Evolutionary conservation across 2,329 filamentous ascomycete species (phyloP), one percentile per base, ranked within the genome.

Genomic region (Cercospora sp.): DNA sequence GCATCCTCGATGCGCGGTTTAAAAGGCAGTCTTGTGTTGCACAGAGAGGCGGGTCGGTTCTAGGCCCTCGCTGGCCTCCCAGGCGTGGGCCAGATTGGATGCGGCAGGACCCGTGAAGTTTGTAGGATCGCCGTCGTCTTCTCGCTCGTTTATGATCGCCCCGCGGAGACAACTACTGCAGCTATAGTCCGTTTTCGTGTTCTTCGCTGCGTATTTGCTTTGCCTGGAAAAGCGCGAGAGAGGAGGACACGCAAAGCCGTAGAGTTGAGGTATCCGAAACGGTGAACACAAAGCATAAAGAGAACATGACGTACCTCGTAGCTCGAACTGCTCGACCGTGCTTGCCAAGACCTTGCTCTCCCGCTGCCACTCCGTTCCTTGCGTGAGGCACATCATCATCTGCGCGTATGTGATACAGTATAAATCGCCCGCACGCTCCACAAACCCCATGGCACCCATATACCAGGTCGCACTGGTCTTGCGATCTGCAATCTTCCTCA

Each of bases 391-490:
- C 36, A n/a, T 42, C 36, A 40, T n/a, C 42, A 48, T 57, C 53
- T 57, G 23, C 53, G 5, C 53, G 53, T 18, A 12, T 31, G 53
- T 57, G 23, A 30, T 20, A 36, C 55, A 18, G 55, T 31, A 59
- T 26, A 55, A 26, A 28, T 55, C n/a, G 48, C 20, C 48, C 20
- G 36, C 48, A 23, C 48, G 48, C 23, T 26, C 48, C 20, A 8
- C 28, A 13, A 18, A n/a, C 23, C 28, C 33, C 20, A 59, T 59
- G 55, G 55, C 55, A 20, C 31, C 31, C 26, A n/a, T 26, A 18
- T 7, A 20, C 18, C 55, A 59, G 8, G 28, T 59, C 69, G 53
- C 82, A 16, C 66, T 80, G 57, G 75, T 86, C 64, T 70, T 82
- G 33, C 65, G 80, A 30, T 71, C 69, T 65, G 68, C 74, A 53